Evolutionary conservation across 352 stramenopile species (phyloP).

Genomic region (Globisporangium barbulae): DNA sequence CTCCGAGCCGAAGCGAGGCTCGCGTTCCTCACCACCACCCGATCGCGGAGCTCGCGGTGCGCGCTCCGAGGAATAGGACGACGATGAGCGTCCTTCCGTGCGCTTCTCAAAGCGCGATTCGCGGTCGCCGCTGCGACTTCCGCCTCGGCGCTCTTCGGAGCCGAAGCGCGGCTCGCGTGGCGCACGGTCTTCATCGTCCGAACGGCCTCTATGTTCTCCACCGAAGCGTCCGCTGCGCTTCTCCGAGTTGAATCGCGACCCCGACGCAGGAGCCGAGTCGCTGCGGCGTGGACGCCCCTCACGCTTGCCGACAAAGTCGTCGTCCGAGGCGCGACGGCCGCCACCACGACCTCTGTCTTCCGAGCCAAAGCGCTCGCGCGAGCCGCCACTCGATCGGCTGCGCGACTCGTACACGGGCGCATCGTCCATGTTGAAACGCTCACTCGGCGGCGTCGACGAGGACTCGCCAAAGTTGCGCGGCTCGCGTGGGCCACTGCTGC

Average conservation of each 20-base stretch:
- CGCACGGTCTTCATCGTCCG: neutral
- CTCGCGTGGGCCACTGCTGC: constrained; percentile 1
- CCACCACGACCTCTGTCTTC: neutral
- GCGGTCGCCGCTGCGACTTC: neutral
- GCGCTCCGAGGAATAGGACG: constrained; percentile 1
- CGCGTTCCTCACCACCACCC: neutral
- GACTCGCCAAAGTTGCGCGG: constrained; percentile 20
- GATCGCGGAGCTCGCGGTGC: constrained; percentile 1
- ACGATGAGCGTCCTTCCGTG: neutral
- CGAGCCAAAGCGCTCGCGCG: constrained; percentile 5
- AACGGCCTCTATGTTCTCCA: neutral
- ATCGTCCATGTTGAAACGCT: constrained; percentile 15
- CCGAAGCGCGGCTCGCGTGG: neutral
- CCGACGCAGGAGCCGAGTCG: constrained; percentile 2
- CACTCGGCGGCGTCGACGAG: constrained; percentile 1
- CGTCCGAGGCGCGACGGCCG: neutral
- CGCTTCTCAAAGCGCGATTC: constrained; percentile 9
- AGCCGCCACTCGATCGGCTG: neutral
- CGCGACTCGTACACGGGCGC: neutral
- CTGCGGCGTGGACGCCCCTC: constrained; percentile 3
- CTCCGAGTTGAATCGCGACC: constrained; percentile 12
- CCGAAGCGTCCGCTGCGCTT: constrained; percentile 2
- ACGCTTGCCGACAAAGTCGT: neutral
- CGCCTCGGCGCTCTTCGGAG: neutral
- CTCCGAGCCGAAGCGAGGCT: constrained; percentile 2